A percentile compares a stretch with the other conserved stretches of the same genome.
phyloP scores from a whole-genome alignment of 106 monocot genomes.

The Phalaenopsis equestris region DNA sequence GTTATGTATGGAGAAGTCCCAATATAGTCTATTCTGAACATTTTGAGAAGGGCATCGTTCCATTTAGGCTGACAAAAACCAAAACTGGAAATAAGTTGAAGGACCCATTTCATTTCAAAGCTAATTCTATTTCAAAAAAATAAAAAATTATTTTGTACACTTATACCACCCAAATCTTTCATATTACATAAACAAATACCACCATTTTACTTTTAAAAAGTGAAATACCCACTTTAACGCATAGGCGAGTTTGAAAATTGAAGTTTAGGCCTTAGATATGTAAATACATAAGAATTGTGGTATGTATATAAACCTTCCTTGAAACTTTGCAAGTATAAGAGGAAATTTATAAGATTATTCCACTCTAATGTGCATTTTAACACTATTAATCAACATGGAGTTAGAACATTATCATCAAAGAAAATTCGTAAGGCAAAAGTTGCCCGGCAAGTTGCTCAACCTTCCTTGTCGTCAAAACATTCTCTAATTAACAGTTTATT shows the following conservation, averaged over 20 bases:
- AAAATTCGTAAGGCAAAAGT: not conserved
- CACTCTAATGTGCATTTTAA: no score
- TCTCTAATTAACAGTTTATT: not conserved
- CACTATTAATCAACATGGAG: no score
- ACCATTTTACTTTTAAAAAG: no score
- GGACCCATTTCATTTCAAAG: not conserved
- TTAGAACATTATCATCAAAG: not conserved
- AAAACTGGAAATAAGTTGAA: not conserved
- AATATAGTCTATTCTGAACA: slow-evolving; percentile 63
- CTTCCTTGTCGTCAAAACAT: not conserved
- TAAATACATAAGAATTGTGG: no score
- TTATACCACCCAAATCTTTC: no score
- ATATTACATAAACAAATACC: no score
- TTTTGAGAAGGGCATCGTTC: slow-evolving; percentile 60
- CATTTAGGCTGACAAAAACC: slow-evolving; percentile 55
- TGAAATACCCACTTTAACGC: no score
- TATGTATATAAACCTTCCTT: no score
- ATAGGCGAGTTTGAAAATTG: slow-evolving; percentile 12
- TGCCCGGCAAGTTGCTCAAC: not conserved
- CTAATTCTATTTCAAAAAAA: not conserved
- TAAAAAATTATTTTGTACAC: slow-evolving; percentile 31
- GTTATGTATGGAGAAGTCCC: slow-evolving; percentile 61
- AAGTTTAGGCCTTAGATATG: not conserved
- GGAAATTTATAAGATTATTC: no score
- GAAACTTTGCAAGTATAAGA: no score